These are phyloP conservation scores for Fennellomyces sp. DNA, from an alignment of 371 early-diverging fungal species.

Conservation along the genomic window DNA sequence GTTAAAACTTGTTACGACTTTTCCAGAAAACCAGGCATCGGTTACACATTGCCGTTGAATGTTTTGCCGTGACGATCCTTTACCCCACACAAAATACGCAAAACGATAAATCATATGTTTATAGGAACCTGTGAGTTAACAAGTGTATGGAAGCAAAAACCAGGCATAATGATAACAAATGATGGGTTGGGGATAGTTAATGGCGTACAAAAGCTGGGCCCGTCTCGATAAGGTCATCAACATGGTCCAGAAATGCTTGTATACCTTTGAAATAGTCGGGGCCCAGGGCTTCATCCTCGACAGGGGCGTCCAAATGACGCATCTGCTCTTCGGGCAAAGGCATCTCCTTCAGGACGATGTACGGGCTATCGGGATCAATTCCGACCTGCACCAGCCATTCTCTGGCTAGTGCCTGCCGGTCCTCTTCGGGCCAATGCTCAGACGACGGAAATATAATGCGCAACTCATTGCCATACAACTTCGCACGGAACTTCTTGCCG, in stretches of 20 bases:
- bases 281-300: slow-evolving; percentile 22
- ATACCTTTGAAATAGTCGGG: slow-evolving; percentile 51
- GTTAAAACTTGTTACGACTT: too few relatives aligned
- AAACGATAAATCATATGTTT: too few relatives aligned
- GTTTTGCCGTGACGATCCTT: too few relatives aligned
- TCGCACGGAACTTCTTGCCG: slow-evolving; percentile 3
- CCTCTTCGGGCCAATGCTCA: slow-evolving; percentile 6
- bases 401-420: slow-evolving; percentile 5
- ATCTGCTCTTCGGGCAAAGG: neutral
- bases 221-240: slow-evolving; percentile 44
- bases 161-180: too few relatives aligned
- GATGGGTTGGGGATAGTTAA: too few relatives aligned
- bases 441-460: slow-evolving; percentile 14
- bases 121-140: too few relatives aligned
- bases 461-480: slow-evolving; percentile 10
- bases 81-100: too few relatives aligned
- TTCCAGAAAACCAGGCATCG: too few relatives aligned
- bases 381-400: slow-evolving; percentile 23
- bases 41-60: too few relatives aligned
- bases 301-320: neutral
- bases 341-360: slow-evolving; percentile 20
- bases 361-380: slow-evolving; percentile 25
- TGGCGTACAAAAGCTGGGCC: slow-evolving; percentile 29
- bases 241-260: slow-evolving; percentile 45
- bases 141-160: too few relatives aligned